Conservation (phyloP, 148 eudicot genomes). For the Vaccinium macrocarpon region DNA sequence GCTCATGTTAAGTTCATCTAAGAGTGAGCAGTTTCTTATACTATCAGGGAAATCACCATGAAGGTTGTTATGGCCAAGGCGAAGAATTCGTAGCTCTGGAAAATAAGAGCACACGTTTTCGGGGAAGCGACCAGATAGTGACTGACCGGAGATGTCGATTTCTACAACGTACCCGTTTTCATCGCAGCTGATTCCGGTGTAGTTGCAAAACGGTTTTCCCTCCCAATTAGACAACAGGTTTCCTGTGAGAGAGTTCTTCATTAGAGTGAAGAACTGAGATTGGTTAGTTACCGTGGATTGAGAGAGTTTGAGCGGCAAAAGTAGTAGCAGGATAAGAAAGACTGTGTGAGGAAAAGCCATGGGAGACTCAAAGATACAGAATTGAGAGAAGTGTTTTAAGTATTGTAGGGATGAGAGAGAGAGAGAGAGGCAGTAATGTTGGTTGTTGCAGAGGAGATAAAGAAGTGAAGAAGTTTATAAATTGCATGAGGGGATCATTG, state of each 20-base stretch:
- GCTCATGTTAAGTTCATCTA: constrained; percentile 58
- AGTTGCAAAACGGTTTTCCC: constrained; percentile 44
- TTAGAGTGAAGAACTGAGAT: constrained; percentile 51
- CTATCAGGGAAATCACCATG: constrained; percentile 51
- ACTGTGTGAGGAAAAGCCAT: constrained; percentile 41
- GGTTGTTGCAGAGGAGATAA: constrained; percentile 35
- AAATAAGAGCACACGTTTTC: constrained; percentile 60
- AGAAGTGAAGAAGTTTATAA: constrained; percentile 41
- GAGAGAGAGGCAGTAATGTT: constrained; percentile 16
- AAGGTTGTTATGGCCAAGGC: constrained; percentile 49
- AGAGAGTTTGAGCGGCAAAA: constrained; percentile 24
- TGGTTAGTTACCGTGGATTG: constrained; percentile 36
- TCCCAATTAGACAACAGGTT: constrained; percentile 47
- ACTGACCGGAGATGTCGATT: constrained; percentile 50
- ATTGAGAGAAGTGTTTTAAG: not conserved
- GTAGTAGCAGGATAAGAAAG: constrained; percentile 30
- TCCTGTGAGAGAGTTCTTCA: constrained; percentile 59
- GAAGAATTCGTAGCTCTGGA: constrained; percentile 51
- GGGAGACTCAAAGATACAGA: constrained; percentile 6
- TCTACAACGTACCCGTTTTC: constrained; percentile 36
- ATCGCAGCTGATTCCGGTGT: constrained; percentile 61
- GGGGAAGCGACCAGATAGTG: constrained; percentile 66
- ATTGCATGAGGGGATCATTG: constrained; percentile 46
- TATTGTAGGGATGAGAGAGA: not conserved
- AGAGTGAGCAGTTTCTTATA: constrained; percentile 54